Evolutionary conservation across 495 filamentous ascomycete species (phyloP).

Genomic region (Talaromyces borbonicus): DNA sequence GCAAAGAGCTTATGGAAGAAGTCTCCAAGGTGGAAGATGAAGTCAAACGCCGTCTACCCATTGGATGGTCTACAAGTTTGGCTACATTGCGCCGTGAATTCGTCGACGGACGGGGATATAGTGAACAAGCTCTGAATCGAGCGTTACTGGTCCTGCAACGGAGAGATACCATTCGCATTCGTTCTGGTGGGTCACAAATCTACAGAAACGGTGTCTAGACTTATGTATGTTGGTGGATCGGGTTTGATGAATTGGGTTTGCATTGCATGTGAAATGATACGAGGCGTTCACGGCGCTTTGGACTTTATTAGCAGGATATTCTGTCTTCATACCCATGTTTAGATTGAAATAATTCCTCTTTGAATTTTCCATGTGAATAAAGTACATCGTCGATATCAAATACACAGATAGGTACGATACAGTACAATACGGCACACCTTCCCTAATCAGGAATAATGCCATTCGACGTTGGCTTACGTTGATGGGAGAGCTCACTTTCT

Average conservation of each 20-base stretch:
- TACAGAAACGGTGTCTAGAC: conserved; percentile 61
- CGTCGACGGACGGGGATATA: conserved; percentile 78
- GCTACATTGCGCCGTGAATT: conserved; percentile 82
- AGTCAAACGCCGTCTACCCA: conserved; percentile 75
- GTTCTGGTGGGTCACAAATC: conserved; percentile 81
- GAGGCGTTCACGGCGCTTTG: background rate
- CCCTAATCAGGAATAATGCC: conserved; percentile 7
- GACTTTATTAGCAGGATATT: background rate
- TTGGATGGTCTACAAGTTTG: conserved; percentile 89
- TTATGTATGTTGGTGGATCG: background rate
- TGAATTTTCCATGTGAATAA: background rate
- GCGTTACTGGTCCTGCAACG: conserved; percentile 79
- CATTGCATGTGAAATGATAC: conserved; percentile 1
- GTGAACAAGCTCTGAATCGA: conserved; percentile 72
- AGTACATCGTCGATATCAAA: too few relatives aligned
- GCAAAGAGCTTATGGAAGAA: conserved; percentile 83
- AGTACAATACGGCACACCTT: too few relatives aligned
- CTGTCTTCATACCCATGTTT: background rate
- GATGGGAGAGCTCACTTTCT: conserved; percentile 4
- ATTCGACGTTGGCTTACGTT: background rate
- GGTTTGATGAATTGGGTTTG: background rate
- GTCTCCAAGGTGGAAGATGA: conserved; percentile 84
- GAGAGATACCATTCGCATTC: conserved; percentile 83
- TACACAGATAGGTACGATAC: too few relatives aligned
- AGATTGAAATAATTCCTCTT: background rate